A percentile compares a stretch with the other conserved stretches of the same genome.
Evolutionary conservation across 495 filamentous ascomycete genomes (phyloP).

Genomic region (Oidiodendron maius): DNA sequence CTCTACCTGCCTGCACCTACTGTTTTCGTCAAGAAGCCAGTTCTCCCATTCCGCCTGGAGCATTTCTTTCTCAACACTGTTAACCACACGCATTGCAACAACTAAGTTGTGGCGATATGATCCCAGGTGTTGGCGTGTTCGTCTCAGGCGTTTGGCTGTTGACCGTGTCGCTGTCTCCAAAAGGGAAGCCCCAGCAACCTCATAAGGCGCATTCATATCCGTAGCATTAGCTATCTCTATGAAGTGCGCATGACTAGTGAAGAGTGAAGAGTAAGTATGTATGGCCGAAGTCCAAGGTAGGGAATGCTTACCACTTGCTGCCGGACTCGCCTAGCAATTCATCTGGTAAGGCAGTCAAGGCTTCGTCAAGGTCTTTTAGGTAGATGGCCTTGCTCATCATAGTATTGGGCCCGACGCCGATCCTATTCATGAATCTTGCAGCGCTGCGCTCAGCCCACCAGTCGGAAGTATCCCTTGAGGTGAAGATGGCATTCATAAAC

Average conservation of each 20-base stretch:
- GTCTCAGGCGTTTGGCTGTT: conserved; percentile 60
- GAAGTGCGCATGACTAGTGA: conserved; percentile 45
- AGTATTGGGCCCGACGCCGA: conserved; percentile 72
- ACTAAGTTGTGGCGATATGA: conserved; percentile 86
- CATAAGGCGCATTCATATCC: conserved; percentile 44
- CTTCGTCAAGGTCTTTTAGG: conserved; percentile 72
- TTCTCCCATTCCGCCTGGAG: conserved; percentile 83
- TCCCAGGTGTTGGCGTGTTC: conserved; percentile 75
- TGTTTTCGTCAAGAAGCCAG: conserved; percentile 52
- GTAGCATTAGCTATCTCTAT: conserved; percentile 44
- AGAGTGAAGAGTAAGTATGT: not conserved
- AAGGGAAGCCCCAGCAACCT: conserved; percentile 36
- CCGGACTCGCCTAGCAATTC: conserved; percentile 23
- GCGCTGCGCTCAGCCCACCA: conserved; percentile 89
- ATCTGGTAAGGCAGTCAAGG: conserved; percentile 28
- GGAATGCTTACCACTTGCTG: conserved; percentile 28
- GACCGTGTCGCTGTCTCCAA: conserved; percentile 45
- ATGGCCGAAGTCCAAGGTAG: not conserved
- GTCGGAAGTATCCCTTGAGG: conserved; percentile 56
- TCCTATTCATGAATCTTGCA: conserved; percentile 64
- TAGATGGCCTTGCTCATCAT: conserved; percentile 84
- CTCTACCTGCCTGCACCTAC: conserved; percentile 14
- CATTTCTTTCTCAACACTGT: conserved; percentile 81
- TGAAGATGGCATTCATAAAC: conserved; percentile 63
- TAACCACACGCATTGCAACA: conserved; percentile 85